phyloP scores from a whole-genome alignment of 805 yeast species.

The Suhomyces kilbournensis region DNA sequence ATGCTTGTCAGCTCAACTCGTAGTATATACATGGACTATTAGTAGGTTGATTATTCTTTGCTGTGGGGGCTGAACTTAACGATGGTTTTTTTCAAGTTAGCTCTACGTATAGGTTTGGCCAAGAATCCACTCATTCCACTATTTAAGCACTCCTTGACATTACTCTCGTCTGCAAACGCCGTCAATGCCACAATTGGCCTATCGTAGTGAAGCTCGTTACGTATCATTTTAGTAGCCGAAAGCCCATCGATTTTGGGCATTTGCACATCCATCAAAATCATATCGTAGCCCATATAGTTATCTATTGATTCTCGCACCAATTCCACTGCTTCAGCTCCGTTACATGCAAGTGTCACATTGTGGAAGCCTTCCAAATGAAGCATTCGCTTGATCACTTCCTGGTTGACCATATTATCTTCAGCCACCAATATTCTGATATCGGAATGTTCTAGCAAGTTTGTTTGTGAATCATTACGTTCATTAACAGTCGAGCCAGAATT shows the following conservation, averaged over 20 bases:
- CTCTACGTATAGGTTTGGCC: slow-evolving; percentile 81
- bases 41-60: no score
- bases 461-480: slow-evolving; percentile 12
- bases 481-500: slow-evolving; percentile 24
- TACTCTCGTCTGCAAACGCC: slow-evolving; percentile 92
- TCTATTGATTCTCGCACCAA: slow-evolving; percentile 50
- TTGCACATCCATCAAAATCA: slow-evolving; percentile 95
- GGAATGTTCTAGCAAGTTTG: slow-evolving; percentile 24
- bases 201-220: slow-evolving; percentile 56
- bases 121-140: slow-evolving; percentile 94
- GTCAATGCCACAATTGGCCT: slow-evolving; percentile 91
- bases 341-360: slow-evolving; percentile 75
- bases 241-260: slow-evolving; percentile 95
- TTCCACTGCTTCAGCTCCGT: slow-evolving; percentile 86
- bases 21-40: no score
- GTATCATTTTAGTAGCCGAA: slow-evolving; percentile 71
- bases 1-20: not conserved
- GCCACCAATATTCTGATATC: slow-evolving; percentile 70
- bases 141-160: slow-evolving; percentile 76
- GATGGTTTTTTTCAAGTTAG: slow-evolving; percentile 58
- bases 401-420: slow-evolving; percentile 91
- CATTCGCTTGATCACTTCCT: slow-evolving; percentile 91
- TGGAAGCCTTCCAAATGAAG: slow-evolving; percentile 75
- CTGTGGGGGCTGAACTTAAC: slow-evolving; percentile 40
- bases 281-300: slow-evolving; percentile 49